phyloP scores from a whole-genome alignment of 805 yeast species.

The Yarrowia hollandica region DNA sequence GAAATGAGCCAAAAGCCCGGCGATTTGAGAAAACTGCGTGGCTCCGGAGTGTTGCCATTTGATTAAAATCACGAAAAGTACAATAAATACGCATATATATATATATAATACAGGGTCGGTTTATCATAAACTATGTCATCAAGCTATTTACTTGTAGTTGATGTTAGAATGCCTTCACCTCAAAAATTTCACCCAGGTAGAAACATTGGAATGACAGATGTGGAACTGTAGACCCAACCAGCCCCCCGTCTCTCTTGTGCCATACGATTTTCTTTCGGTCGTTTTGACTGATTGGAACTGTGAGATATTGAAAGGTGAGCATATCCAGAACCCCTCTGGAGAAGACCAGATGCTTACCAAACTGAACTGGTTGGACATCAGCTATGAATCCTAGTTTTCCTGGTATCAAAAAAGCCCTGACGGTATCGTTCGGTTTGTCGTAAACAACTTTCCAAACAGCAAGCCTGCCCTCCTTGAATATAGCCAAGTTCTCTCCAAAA shows the following conservation, averaged over 20 bases:
- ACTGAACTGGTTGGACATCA: constrained; percentile 1
- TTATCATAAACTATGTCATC: neutral
- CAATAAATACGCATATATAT: neutral
- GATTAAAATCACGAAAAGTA: constrained; percentile 31
- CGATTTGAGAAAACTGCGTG: constrained; percentile 31
- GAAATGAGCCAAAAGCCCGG: constrained; percentile 32
- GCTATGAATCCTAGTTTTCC: neutral
- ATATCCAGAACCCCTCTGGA: constrained; percentile 16
- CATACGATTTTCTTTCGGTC: constrained; percentile 7
- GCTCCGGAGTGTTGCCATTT: constrained; percentile 35
- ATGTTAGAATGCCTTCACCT: no score
- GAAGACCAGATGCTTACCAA: constrained; percentile 8
- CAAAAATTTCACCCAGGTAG: neutral
- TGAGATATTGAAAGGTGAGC: constrained; percentile 1
- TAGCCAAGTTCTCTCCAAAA: constrained; percentile 4
- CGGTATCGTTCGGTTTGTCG: neutral
- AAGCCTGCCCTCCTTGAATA: constrained; percentile 1
- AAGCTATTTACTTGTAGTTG: neutral
- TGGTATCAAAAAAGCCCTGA: neutral
- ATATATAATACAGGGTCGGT: neutral
- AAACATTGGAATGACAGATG: constrained; percentile 3
- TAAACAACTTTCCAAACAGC: neutral
- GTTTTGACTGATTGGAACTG: neutral
- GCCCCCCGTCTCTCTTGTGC: constrained; percentile 1
- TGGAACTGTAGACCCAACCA: neutral